Evolutionary conservation across 2,329 filamentous ascomycete genomes (phyloP), one percentile per base, ranked within the genome.

Genomic region (Sporothrix pallida): DNA sequence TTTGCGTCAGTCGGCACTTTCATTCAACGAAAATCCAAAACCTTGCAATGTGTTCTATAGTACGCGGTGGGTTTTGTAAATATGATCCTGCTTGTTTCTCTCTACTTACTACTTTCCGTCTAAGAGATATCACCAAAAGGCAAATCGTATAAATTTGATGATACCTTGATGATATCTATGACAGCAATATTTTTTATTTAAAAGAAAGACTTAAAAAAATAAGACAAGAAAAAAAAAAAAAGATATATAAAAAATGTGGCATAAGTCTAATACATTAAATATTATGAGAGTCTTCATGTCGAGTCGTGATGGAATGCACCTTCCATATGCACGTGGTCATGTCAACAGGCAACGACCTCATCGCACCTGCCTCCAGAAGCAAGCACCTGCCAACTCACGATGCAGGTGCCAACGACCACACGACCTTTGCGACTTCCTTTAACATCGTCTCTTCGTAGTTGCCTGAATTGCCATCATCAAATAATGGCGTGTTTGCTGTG

Each of bases 351-450:
- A 67, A 20, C 42, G 26, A 13, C 31, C 13, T 1, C n/a, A 56
- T 70, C 26, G 67, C 50, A 56, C 67, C 50, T 70, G 67, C 67
- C 48, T 3, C 7, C 26, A 26, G 15, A 13, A 17, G 37, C 65
- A 13, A 17, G 42, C 65, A 52, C 48, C 46, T 10, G 10, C 65
- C 46, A 54, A 54, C 48, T 9, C 31, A 31, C 67, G 67, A 70
- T 70, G 50, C 67, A 70, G 26, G 48, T 70, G 67, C 67, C 67
- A 56, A 42, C 67, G 3, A 44, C 67, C 48, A 8, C 50, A 15
- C 60, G 17, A 37, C 56, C 15, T n/a, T 48, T 26, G 46, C 46
- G 8, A 26, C 46, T 68, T 52, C 46, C 65, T 31, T 12, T 10
- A 2, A 2, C 2, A 52, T 37, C 23, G 4, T 15, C n/a, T 31